phyloP scores from a whole-genome alignment of 2,329 filamentous ascomycete species.

The Emergomyces pasteurianus region DNA sequence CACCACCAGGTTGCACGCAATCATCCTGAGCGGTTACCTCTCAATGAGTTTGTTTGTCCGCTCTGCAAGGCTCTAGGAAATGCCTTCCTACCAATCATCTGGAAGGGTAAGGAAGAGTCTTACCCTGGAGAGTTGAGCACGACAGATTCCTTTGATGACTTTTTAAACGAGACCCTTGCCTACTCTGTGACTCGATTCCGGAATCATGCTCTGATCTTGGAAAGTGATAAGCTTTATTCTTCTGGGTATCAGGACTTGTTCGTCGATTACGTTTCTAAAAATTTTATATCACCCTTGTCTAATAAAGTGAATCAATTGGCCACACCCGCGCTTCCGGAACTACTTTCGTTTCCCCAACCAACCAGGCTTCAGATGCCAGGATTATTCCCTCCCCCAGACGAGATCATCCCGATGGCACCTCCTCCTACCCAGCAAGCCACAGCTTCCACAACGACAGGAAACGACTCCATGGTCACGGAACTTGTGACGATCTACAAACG shows the following conservation, averaged over 20 bases:
- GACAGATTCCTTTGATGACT: constrained; percentile 51
- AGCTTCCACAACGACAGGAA: constrained; percentile 12
- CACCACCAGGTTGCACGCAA: constrained; percentile 86
- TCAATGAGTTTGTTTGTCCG: constrained; percentile 89
- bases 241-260: constrained; percentile 38
- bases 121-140: constrained; percentile 62
- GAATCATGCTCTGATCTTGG: constrained; percentile 33
- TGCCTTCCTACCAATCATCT: constrained; percentile 84
- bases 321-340: constrained; percentile 18
- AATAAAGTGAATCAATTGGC: constrained; percentile 26
- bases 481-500: constrained; percentile 45
- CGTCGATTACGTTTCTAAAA: constrained; percentile 38
- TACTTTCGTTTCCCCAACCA: constrained; percentile 18
- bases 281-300: constrained; percentile 40
- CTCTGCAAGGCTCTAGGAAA: constrained; percentile 95
- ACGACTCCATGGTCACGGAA: constrained; percentile 31
- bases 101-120: constrained; percentile 81
- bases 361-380: constrained; percentile 27
- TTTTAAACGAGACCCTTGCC: constrained; percentile 52
- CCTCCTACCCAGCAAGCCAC: constrained; percentile 13
- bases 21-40: constrained; percentile 68
- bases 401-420: constrained; percentile 16
- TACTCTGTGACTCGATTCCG: constrained; percentile 35
- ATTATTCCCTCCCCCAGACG: constrained; percentile 26
- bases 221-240: constrained; percentile 22